Evolutionary conservation across 495 filamentous ascomycete genomes (phyloP).

Genomic region (Patellaria atrata): DNA sequence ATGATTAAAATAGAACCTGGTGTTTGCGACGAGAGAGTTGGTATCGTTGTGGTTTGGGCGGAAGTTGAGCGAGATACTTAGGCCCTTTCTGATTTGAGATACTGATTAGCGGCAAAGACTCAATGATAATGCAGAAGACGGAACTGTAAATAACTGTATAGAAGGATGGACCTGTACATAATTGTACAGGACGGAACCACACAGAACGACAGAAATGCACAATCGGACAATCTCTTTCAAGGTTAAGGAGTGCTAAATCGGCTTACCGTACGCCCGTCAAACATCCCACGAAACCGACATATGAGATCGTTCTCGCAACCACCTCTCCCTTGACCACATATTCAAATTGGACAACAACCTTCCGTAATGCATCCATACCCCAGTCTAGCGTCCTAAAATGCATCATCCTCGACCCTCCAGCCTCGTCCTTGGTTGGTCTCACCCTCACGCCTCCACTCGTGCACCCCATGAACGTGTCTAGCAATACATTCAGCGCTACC

Average conservation of each 20-base stretch:
- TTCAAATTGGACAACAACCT: constrained; percentile 44
- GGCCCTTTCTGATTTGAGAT: constrained; percentile 27
- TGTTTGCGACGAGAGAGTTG: constrained; percentile 22
- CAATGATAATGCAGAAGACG: no score
- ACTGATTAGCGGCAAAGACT: no score
- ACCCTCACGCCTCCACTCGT: constrained; percentile 41
- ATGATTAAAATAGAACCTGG: constrained; percentile 35
- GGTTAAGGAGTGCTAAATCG: constrained; percentile 1
- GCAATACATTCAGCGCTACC: constrained; percentile 44
- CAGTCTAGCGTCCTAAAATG: constrained; percentile 58
- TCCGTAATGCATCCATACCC: constrained; percentile 46
- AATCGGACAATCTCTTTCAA: constrained; percentile 5
- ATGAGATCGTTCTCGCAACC: constrained; percentile 44
- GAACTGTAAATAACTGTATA: no score
- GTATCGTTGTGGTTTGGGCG: constrained; percentile 39
- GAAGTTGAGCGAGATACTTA: constrained; percentile 52
- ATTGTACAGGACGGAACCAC: background rate
- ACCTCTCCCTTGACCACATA: constrained; percentile 33
- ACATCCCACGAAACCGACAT: constrained; percentile 48
- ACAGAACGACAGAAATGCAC: background rate
- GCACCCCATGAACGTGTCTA: constrained; percentile 53
- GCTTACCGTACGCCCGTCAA: constrained; percentile 43
- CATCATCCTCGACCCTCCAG: constrained; percentile 33
- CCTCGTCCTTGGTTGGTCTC: constrained; percentile 12
- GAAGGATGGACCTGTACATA: no score